Evolutionary conservation across 2,329 filamentous ascomycete genomes (phyloP).

Genomic region (Beauveria sp.): DNA sequence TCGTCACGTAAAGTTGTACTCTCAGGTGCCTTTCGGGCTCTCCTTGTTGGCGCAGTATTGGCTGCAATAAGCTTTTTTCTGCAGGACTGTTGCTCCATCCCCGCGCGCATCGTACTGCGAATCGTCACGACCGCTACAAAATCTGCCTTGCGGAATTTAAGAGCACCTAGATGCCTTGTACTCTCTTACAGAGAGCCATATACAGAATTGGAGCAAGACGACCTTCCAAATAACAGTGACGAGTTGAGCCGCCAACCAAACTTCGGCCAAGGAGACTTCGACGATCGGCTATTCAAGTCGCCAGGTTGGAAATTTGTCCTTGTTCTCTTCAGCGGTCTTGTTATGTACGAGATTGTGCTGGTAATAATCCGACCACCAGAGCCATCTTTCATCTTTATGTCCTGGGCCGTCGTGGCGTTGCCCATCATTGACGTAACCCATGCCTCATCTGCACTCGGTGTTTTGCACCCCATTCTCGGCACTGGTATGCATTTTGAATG

Average conservation of each 20-base stretch:
- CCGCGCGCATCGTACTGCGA: slow-evolving; percentile 15
- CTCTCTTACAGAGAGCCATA: not conserved
- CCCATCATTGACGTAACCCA: slow-evolving; percentile 27
- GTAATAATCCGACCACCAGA: slow-evolving; percentile 22
- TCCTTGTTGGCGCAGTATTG: slow-evolving; percentile 11
- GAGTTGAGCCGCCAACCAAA: not conserved
- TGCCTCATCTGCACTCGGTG: slow-evolving; percentile 22
- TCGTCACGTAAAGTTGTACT: slow-evolving; percentile 18
- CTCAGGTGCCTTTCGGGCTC: slow-evolving; percentile 18
- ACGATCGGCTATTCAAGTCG: not conserved
- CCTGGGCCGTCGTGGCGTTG: slow-evolving; percentile 25
- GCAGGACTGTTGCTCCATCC: slow-evolving; percentile 17
- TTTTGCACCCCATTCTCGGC: slow-evolving; percentile 18
- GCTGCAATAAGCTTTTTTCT: slow-evolving; percentile 14
- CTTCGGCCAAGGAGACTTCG: not conserved
- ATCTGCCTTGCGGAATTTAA: not conserved
- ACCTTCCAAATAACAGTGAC: not conserved
- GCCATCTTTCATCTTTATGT: slow-evolving; percentile 25
- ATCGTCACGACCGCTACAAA: slow-evolving; percentile 15
- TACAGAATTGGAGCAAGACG: not conserved
- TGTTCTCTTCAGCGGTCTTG: slow-evolving; percentile 10
- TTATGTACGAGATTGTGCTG: slow-evolving; percentile 19
- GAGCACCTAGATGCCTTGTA: not conserved
- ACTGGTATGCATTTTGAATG: slow-evolving; percentile 20
- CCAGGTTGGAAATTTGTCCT: not conserved